Evolutionary conservation across 1,284 basidiomycete species (phyloP).

Genomic region (Meira miltonrushii): DNA sequence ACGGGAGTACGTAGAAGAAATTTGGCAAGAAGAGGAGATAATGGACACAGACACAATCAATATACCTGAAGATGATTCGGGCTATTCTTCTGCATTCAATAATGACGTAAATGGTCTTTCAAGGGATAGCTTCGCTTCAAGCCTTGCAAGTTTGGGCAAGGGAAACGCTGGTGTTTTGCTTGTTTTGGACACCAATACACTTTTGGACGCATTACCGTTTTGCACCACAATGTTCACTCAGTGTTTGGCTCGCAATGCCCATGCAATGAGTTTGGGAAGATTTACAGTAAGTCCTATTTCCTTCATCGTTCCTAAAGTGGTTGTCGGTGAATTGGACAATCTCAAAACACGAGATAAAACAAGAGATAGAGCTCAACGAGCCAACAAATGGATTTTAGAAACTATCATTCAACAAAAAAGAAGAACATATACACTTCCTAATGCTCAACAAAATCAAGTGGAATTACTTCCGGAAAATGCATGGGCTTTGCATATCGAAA

Average conservation of each 20-base stretch:
- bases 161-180: background rate
- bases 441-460: no score
- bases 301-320: background rate
- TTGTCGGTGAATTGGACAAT: slow-evolving; percentile 1
- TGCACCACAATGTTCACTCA: background rate
- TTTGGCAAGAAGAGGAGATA: background rate
- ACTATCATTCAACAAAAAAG: background rate
- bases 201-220: background rate
- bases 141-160: no score
- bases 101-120: no score
- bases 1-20: background rate
- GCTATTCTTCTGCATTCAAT: no score
- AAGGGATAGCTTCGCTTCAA: no score
- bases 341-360: background rate
- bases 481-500: slow-evolving; percentile 2
- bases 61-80: no score
- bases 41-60: background rate
- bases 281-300: slow-evolving; percentile 1
- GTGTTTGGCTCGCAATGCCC: background rate
- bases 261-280: background rate
- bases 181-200: background rate
- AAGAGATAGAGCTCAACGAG: background rate
- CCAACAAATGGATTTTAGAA: slow-evolving; percentile 1
- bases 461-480: background rate
- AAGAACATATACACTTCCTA: background rate